Conservation (phyloP, 2,329 filamentous ascomycete species). For the Neophaeococcomyces mojaviensis region DNA sequence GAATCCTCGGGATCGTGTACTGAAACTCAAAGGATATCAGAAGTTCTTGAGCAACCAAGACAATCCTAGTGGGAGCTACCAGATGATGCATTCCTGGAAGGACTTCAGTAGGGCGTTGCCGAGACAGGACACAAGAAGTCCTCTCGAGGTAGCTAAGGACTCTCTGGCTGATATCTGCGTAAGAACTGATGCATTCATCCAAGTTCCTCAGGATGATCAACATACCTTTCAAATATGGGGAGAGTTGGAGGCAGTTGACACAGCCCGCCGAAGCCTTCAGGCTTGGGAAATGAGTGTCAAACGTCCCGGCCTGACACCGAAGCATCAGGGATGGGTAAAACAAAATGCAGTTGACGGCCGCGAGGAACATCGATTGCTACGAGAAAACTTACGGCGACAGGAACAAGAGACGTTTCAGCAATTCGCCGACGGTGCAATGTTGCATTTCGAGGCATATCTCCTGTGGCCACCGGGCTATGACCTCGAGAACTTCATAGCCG, state of each 20-base stretch:
- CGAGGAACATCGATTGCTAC: constrained; percentile 17
- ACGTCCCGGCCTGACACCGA: not conserved
- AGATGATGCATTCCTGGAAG: constrained; percentile 3
- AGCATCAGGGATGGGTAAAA: constrained; percentile 12
- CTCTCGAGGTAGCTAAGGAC: not conserved
- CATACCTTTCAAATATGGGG: constrained; percentile 19
- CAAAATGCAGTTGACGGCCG: constrained; percentile 18
- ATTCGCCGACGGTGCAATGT: constrained; percentile 10
- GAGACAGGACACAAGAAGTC: not conserved
- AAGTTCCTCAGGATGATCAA: constrained; percentile 9
- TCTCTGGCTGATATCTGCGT: constrained; percentile 4
- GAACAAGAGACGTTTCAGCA: constrained; percentile 13
- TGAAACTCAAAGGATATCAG: constrained; percentile 3
- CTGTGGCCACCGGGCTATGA: constrained; percentile 21
- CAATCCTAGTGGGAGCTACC: not conserved
- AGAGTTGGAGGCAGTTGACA: constrained; percentile 9
- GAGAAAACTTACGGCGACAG: constrained; percentile 7
- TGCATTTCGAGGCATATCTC: constrained; percentile 14
- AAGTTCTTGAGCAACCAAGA: not conserved
- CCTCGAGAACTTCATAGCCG: constrained; percentile 16
- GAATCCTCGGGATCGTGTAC: not conserved
- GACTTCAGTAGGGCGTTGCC: not conserved
- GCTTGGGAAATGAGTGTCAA: constrained; percentile 15
- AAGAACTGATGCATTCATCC: constrained; percentile 14
- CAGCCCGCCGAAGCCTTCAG: constrained; percentile 10